These are phyloP conservation scores for Streptanthus diversifolius DNA, from an alignment of 345 rosid species.

Conservation along the genomic window DNA sequence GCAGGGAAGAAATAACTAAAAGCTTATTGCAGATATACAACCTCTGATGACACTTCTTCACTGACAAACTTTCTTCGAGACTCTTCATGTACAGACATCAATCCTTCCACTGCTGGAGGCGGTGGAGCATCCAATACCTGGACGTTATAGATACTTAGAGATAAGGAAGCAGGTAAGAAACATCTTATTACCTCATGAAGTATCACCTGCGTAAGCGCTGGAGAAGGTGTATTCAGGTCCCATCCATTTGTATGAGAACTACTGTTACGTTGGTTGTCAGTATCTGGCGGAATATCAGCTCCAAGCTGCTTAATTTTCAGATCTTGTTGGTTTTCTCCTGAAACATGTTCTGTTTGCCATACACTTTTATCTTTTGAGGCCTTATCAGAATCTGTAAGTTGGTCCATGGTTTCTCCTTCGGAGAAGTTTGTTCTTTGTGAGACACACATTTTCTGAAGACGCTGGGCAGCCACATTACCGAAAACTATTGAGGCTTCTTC, in stretches of 20 bases:
- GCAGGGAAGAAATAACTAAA: not conserved
- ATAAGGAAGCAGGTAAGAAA: conserved; percentile 7
- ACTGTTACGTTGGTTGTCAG: conserved; percentile 46
- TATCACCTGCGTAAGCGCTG: conserved; percentile 61
- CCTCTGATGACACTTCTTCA: conserved; percentile 77
- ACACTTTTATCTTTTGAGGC: conserved; percentile 45
- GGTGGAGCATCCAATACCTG: conserved; percentile 76
- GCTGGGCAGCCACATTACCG: conserved; percentile 57
- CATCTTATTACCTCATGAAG: not conserved
- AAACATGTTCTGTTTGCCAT: conserved; percentile 48
- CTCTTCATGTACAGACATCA: conserved; percentile 55
- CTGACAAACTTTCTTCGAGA: conserved; percentile 54
- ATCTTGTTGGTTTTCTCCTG: conserved; percentile 48
- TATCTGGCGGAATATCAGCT: conserved; percentile 37
- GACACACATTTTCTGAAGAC: conserved; percentile 55
- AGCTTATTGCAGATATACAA: conserved; percentile 26
- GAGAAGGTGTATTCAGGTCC: conserved; percentile 76
- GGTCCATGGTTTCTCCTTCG: conserved; percentile 38
- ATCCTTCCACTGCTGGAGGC: conserved; percentile 47
- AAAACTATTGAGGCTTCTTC: conserved; percentile 71
- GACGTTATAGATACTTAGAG: conserved; percentile 26
- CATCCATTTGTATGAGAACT: conserved; percentile 51
- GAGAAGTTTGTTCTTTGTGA: conserved; percentile 36
- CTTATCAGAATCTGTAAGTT: conserved; percentile 35
- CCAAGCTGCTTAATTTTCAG: conserved; percentile 44